phyloP scores from a whole-genome alignment of 352 stramenopile species.

The Phytophthora rubi region DNA sequence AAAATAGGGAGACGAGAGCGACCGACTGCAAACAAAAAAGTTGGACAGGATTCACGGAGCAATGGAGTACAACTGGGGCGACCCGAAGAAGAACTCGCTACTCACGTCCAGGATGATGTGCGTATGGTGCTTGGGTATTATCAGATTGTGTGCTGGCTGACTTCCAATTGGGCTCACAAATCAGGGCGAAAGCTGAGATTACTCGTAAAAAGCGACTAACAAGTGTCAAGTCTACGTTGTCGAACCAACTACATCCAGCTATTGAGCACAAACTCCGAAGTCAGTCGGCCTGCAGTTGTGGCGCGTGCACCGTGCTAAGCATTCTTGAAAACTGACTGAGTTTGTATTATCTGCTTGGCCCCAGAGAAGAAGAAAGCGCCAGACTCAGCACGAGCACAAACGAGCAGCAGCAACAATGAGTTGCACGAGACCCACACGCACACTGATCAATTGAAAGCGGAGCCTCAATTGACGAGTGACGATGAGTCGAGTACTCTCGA shows the following conservation, averaged over 20 bases:
- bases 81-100: slow-evolving; percentile 82
- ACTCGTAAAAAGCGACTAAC: slow-evolving; percentile 74
- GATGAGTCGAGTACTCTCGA: slow-evolving; percentile 29
- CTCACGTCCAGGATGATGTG: slow-evolving; percentile 81
- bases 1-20: slow-evolving; percentile 20
- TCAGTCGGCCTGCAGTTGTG: slow-evolving; percentile 29
- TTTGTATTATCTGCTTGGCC: not conserved
- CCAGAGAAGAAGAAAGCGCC: slow-evolving; percentile 49
- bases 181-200: slow-evolving; percentile 73
- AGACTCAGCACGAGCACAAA: slow-evolving; percentile 27
- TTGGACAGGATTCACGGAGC: not conserved
- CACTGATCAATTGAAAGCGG: not conserved
- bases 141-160: not conserved
- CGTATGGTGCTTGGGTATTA: slow-evolving; percentile 7
- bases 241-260: slow-evolving; percentile 73
- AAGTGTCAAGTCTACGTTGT: slow-evolving; percentile 77
- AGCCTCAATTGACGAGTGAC: slow-evolving; percentile 28
- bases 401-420: slow-evolving; percentile 33
- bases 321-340: not conserved
- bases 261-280: slow-evolving; percentile 74
- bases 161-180: not conserved
- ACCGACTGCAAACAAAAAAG: not conserved
- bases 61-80: slow-evolving; percentile 88
- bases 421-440: slow-evolving; percentile 12
- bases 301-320: not conserved